Evolutionary conservation across 306 rosid species (phyloP).

Genomic region (Sicyos baderoa): DNA sequence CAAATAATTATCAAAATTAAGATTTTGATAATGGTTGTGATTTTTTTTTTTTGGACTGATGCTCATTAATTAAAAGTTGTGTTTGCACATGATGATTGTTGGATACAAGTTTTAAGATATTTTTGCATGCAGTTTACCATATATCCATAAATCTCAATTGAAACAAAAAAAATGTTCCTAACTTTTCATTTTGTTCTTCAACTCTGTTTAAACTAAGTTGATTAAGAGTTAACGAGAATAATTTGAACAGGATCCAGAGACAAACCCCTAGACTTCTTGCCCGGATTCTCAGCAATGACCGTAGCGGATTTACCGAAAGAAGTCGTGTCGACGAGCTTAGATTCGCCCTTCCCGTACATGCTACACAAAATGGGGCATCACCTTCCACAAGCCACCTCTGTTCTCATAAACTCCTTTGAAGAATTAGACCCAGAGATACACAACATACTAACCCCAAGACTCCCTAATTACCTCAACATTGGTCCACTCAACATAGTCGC

Average conservation of each 20-base stretch:
- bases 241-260: constrained; percentile 19
- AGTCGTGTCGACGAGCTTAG: constrained; percentile 10
- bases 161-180: no score
- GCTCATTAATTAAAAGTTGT: no score
- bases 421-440: constrained; percentile 24
- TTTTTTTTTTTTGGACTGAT: no score
- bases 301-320: constrained; percentile 48
- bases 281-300: constrained; percentile 36
- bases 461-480: constrained; percentile 32
- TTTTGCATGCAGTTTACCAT: no score
- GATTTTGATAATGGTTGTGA: no score
- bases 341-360: constrained; percentile 36
- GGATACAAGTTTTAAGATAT: no score
- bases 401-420: constrained; percentile 53
- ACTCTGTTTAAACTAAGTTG: no score
- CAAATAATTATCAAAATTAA: no score
- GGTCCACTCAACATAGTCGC: constrained; percentile 52
- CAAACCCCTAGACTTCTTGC: constrained; percentile 36
- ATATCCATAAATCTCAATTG: no score
- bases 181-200: no score
- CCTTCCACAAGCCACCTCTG: constrained; percentile 46
- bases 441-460: constrained; percentile 25
- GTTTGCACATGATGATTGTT: no score
- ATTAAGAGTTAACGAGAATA: no score
- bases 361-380: constrained; percentile 45